Conservation (phyloP, 805 yeast genomes). For the Ogataea sp. region DNA sequence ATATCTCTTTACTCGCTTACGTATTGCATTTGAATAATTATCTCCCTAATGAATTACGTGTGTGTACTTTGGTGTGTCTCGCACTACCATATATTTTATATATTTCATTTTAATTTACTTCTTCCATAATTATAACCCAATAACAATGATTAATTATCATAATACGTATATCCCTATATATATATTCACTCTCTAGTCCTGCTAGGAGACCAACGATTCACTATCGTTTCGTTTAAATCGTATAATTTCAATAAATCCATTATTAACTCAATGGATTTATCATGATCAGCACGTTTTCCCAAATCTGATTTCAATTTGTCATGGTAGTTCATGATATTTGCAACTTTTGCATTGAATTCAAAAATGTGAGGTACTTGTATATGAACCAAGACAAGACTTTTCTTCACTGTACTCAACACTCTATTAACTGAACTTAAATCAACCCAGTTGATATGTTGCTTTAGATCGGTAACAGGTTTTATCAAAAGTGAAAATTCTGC, state of each 20-base stretch:
- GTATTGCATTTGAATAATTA: no score
- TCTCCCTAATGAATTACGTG: no score
- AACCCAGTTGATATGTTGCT: slow-evolving; percentile 32
- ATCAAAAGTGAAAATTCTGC: slow-evolving; percentile 69
- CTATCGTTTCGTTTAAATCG: slow-evolving; percentile 56
- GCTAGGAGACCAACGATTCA: slow-evolving; percentile 81
- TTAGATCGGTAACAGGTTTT: slow-evolving; percentile 4
- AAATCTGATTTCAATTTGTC: no score
- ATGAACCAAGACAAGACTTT: slow-evolving; percentile 61
- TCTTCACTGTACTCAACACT: slow-evolving; percentile 82
- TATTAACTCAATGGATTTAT: slow-evolving; percentile 7
- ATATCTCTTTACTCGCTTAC: no score
- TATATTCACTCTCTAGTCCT: slow-evolving; percentile 60
- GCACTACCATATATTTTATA: no score
- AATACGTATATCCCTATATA: background rate
- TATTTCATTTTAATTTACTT: no score
- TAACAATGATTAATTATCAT: background rate
- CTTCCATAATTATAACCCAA: no score
- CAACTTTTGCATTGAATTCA: slow-evolving; percentile 17
- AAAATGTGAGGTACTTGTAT: slow-evolving; percentile 46
- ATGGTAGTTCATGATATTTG: background rate
- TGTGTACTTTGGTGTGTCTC: no score
- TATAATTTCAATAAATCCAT: slow-evolving; percentile 33
- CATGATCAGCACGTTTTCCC: slow-evolving; percentile 1
- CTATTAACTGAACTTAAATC: slow-evolving; percentile 68